Conservation (phyloP, 2,329 filamentous ascomycete genomes). For the Fusarium chuoi region DNA sequence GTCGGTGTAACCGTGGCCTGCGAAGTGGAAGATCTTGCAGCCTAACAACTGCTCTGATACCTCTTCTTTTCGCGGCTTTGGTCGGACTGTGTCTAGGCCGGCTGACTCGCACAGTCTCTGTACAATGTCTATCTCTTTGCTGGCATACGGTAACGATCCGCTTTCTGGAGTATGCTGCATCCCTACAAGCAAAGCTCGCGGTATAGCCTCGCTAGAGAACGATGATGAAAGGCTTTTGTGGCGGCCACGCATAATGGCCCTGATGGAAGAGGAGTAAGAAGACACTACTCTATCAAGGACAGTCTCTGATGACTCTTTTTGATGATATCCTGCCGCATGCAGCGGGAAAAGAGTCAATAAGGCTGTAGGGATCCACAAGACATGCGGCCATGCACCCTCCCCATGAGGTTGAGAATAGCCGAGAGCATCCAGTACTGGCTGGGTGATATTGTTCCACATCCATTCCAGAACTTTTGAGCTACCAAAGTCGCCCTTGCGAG, state of each 20-base stretch:
- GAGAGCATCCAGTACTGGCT: background rate
- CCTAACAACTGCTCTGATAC: fast-evolving
- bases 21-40: background rate
- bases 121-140: background rate
- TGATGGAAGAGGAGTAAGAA: background rate
- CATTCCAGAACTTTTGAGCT: background rate
- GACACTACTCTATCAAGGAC: background rate
- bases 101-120: fast-evolving
- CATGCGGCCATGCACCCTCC: background rate
- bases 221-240: background rate
- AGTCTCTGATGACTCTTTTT: background rate
- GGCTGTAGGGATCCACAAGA: background rate
- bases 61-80: fast-evolving
- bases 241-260: background rate
- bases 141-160: fast-evolving
- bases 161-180: background rate
- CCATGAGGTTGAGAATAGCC: fast-evolving
- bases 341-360: background rate
- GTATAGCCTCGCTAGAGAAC: fast-evolving
- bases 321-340: background rate
- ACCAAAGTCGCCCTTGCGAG: background rate
- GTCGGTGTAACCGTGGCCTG: background rate
- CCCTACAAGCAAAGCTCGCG: background rate
- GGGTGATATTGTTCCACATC: background rate
- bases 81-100: fast-evolving